Conservation (phyloP, 345 rosid species). For the Clausena lansium region DNA sequence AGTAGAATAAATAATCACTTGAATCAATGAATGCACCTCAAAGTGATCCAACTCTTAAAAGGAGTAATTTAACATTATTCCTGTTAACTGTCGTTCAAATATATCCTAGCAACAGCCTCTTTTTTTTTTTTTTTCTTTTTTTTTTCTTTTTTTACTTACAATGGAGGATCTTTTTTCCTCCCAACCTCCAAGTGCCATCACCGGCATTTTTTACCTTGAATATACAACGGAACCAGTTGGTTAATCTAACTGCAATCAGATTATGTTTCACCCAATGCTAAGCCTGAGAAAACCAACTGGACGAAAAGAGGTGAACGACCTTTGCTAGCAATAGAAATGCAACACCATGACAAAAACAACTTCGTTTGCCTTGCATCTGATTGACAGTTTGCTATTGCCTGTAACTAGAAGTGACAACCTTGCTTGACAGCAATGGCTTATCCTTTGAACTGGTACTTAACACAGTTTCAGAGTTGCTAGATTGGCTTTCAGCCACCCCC, state of each 20-base stretch:
- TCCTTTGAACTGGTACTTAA: conserved; percentile 67
- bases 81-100: conserved; percentile 25
- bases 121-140: too few species aligned
- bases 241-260: conserved; percentile 32
- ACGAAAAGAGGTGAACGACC: conserved; percentile 25
- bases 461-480: conserved; percentile 51
- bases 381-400: conserved; percentile 54
- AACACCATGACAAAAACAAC: conserved; percentile 21
- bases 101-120: conserved; percentile 32
- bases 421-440: conserved; percentile 56
- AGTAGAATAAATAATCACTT: conserved; percentile 25
- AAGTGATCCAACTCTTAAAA: conserved; percentile 28
- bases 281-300: conserved; percentile 27
- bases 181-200: conserved; percentile 34
- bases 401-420: conserved; percentile 55
- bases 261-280: conserved; percentile 20
- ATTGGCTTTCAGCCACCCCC: conserved; percentile 52
- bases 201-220: conserved; percentile 33
- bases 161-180: conserved; percentile 30
- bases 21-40: conserved; percentile 21
- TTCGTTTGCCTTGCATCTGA: conserved; percentile 16
- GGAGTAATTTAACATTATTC: conserved; percentile 40
- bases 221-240: conserved; percentile 38
- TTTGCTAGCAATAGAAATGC: conserved; percentile 29
- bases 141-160: conserved; percentile 61